Conservation (phyloP, 257 asterid genomes). For the Rehmannia glutinosa region DNA sequence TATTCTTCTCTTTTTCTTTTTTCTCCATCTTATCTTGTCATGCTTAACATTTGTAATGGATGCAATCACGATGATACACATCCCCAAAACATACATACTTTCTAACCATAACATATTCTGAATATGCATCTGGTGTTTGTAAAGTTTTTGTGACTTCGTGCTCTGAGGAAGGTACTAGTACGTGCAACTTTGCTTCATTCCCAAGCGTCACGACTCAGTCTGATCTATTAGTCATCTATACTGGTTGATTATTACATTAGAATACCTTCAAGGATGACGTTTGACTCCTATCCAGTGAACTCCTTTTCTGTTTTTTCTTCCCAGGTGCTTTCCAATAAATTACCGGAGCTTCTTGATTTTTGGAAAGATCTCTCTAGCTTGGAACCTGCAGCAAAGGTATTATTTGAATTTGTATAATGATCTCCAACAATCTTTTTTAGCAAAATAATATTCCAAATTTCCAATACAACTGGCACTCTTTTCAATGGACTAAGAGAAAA, state of each 20-base stretch:
- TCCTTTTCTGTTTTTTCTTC: constrained; percentile 1
- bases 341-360: constrained; percentile 89
- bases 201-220: not conserved
- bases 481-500: constrained; percentile 18
- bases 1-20: not conserved
- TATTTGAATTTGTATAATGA: not conserved
- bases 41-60: not conserved
- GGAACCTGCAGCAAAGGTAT: constrained; percentile 80
- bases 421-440: not conserved
- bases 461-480: constrained; percentile 14
- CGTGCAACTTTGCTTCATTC: not conserved
- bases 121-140: not conserved
- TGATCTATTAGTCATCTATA: not conserved
- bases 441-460: not conserved
- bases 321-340: constrained; percentile 82
- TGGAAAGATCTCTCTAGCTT: constrained; percentile 80
- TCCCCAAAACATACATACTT: not conserved
- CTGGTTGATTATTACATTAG: constrained; percentile 8
- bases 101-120: too few relatives aligned
- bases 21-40: not conserved
- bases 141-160: not conserved
- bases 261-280: not conserved
- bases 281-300: not conserved
- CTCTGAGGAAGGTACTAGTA: not conserved
- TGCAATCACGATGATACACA: not conserved